These are phyloP conservation scores for Sugiyamaella pinicola DNA, from an alignment of 1,139 yeast species.

Conservation along the genomic window DNA sequence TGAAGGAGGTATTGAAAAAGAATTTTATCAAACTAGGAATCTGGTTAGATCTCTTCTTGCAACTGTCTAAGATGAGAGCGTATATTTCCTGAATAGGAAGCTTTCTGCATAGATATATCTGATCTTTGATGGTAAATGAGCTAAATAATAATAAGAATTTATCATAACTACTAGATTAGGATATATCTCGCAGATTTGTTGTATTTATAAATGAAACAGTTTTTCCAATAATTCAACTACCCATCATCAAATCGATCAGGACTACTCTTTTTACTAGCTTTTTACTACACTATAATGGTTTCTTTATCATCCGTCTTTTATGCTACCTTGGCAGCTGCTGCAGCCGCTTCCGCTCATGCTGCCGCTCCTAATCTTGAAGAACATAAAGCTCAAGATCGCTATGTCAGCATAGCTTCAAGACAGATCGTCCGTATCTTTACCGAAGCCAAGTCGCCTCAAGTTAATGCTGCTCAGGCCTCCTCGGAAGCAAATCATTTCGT, in stretches of 20 bases:
- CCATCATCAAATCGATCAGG: not conserved
- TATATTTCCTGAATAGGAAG: slow-evolving; percentile 6
- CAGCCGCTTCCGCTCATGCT: slow-evolving; percentile 25
- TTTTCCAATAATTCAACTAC: not conserved
- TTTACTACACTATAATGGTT: slow-evolving; percentile 21
- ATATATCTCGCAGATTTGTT: not conserved
- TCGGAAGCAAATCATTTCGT: slow-evolving; percentile 33
- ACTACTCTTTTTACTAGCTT: not conserved
- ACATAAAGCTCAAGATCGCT: slow-evolving; percentile 10
- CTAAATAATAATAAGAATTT: not conserved
- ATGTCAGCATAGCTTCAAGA: slow-evolving; percentile 19
- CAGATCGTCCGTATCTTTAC: slow-evolving; percentile 23
- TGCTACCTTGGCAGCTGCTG: slow-evolving; percentile 21
- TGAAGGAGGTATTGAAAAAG: slow-evolving; percentile 76
- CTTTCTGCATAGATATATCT: not conserved
- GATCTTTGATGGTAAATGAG: slow-evolving; percentile 3
- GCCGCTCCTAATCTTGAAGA: slow-evolving; percentile 7
- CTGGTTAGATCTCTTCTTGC: slow-evolving; percentile 82
- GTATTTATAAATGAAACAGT: slow-evolving; percentile 5
- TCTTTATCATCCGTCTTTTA: slow-evolving; percentile 21
- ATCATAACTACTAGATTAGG: not conserved
- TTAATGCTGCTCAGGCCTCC: slow-evolving; percentile 32
- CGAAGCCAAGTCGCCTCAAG: slow-evolving; percentile 23
- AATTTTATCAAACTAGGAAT: slow-evolving; percentile 78
- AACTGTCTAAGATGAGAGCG: slow-evolving; percentile 49